Base-by-base conservation (phyloP, 768 basidiomycete species). In the Lactarius evosmus region DNA sequence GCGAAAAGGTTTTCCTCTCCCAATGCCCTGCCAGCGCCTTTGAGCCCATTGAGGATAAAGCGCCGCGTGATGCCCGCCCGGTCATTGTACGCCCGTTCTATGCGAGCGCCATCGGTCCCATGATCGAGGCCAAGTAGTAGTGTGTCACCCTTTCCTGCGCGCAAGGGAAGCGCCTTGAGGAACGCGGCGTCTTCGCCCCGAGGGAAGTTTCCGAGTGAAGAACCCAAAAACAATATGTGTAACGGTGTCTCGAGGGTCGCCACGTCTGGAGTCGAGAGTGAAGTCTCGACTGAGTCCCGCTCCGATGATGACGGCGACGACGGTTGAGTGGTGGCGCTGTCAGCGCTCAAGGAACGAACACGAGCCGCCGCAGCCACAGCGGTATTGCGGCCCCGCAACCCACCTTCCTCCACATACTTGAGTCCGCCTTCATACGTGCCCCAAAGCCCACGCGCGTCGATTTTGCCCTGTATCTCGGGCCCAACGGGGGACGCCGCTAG, bases 371-470 rank as follows among this genome's bases (percentile, higher is more conserved):
- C 59, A 32, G 61, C 22, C 11, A 66, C 50, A 25, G 70, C 58
- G 17, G 49, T 62, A 32, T 63, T 68, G 32, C 66, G 63, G 2
- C 69, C 76, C 11, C 77, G 70, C 30, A 91, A 75, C 22, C 85
- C 87, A 11, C 88, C 88, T 51, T 85, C 79, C 46, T 83, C 76
- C 60, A 95, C 80, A 71, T 89, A 94, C 63, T 86, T 86, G 46
- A 98, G 78, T 2, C 95, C 95, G 33, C 89, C 88, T 56, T 96
- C 87, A 73, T 93, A 98, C 3, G 93, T 96, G 27, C 93, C 96
- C 73, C 91, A 91, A 67, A 98, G 82, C 25, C 95, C 97, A 62
- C 86, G 87, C 41, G 85, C 86, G 2, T 83, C 78, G 36, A 98
- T 86, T 70, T 91, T 93, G 55, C 87, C 91, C 30, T 77, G 66